A percentile compares a stretch with the other conserved stretches of the same genome.
Conservation (phyloP, 192 early-diverging fungal species). For the Borealophlyctis nickersoniae region DNA sequence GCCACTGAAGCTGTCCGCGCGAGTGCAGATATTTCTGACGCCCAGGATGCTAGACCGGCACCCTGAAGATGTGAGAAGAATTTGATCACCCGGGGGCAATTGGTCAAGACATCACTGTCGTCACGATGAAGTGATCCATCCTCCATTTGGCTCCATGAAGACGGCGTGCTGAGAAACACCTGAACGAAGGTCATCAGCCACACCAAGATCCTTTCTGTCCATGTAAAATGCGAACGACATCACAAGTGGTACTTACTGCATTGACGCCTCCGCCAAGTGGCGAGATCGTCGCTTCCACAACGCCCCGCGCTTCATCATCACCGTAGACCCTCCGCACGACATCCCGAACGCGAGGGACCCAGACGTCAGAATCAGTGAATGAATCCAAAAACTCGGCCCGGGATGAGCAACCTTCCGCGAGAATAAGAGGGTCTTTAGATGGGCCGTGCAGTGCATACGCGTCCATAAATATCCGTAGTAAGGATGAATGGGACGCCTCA, state of each 20-base stretch:
- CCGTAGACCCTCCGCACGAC: neutral
- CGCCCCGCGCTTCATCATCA: too few species aligned
- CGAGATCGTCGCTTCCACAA: too few species aligned
- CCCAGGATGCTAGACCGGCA: constrained; percentile 19
- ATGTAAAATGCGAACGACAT: too few species aligned
- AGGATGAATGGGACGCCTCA: neutral
- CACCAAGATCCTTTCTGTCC: too few species aligned
- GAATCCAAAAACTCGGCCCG: constrained; percentile 8
- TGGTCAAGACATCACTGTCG: too few species aligned
- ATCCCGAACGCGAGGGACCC: constrained; percentile 16
- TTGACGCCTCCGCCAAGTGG: too few species aligned
- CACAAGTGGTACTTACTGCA: too few species aligned
- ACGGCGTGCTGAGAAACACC: too few species aligned
- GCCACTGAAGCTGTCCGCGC: neutral
- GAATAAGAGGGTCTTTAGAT: constrained; percentile 18
- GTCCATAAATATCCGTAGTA: neutral
- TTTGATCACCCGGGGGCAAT: constrained; percentile 17
- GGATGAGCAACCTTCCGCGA: constrained; percentile 11
- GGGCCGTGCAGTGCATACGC: constrained; percentile 1
- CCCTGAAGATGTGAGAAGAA: constrained; percentile 37
- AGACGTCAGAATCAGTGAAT: constrained; percentile 10
- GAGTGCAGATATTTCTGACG: constrained; percentile 15
- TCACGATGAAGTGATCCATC: too few species aligned
- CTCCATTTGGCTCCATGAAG: too few species aligned
- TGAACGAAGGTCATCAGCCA: too few species aligned